Evolutionary conservation across 306 rosid genomes (phyloP), one percentile per base, ranked within the genome.

Genomic region (Quercus rubra): DNA sequence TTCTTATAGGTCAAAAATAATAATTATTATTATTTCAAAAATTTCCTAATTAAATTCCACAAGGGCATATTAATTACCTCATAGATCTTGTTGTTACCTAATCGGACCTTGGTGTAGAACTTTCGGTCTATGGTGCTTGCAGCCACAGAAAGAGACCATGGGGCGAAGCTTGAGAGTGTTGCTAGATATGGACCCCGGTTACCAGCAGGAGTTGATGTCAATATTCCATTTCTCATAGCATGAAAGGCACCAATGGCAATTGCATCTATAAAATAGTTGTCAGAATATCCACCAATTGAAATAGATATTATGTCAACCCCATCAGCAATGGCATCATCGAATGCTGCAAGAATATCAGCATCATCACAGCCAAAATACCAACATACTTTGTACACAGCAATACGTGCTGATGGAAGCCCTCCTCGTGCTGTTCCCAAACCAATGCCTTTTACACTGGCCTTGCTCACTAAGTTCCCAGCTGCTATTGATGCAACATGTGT

Each of bases 111-210:
- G 49, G 91, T 80, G 21, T 30, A 3, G 11, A 87, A 87, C 71
- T 76, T 82, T 49, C 90, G 75, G 9, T 76, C 90, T 20, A 80
- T 82, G 17, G 88, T 58, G 82, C 78, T 83, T 9, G 92, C 90
- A 64, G 91, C 94, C 12, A 86, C 89, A 0, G 92, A 88, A 23
- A 90, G 89, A 2, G 23, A 7, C 94, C 94, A 90, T 1, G 91
- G 94, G 1, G 87, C 70, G 49, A 38, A 14, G 15, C 51, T 86
- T 0, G 73, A 0, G 8, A 49, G 25, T 15, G 85, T 81, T 20
- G 31, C 35, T 35, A 10, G 63, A 0, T 3, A 0, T 3, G 93
- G 90, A n/a, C 97, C 91, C 0, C 0, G 0, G 38, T 89, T 89
- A 10, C 86, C 86, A 0, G 83, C 90, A 0, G 87, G 28, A n/a